Conservation (phyloP, 2,329 filamentous ascomycete genomes). For the Aureobasidium melanogenum region DNA sequence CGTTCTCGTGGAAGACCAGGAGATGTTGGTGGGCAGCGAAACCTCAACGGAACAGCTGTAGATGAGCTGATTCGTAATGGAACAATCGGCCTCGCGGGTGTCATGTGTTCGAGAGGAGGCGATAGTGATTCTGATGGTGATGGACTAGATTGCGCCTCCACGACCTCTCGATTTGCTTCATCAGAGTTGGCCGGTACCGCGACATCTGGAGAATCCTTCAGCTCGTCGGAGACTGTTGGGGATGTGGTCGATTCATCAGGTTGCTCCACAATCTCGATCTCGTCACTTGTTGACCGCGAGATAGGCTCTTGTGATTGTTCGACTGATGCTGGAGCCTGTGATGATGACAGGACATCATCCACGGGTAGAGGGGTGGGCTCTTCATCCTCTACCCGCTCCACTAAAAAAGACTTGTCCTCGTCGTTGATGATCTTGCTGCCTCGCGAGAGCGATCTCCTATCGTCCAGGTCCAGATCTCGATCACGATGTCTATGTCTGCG, state of each 20-base stretch:
- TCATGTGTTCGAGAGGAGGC: neutral
- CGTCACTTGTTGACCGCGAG: neutral
- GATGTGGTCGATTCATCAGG: neutral
- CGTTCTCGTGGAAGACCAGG: conserved; percentile 20
- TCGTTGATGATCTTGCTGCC: conserved; percentile 11
- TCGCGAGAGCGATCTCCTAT: neutral
- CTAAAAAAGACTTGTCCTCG: conserved; percentile 53
- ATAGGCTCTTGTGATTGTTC: neutral
- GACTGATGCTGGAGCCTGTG: conserved; percentile 13
- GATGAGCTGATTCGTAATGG: conserved; percentile 20
- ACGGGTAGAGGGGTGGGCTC: conserved; percentile 40
- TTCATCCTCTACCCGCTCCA: conserved; percentile 50
- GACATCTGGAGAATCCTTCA: neutral
- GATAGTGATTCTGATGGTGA: neutral
- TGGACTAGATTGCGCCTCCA: neutral
- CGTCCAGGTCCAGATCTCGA: neutral
- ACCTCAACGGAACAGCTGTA: conserved; percentile 28
- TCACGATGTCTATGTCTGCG: conserved; percentile 9
- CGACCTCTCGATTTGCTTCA: neutral
- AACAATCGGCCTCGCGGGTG: conserved; percentile 15
- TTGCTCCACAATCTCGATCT: neutral
- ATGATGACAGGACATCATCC: conserved; percentile 21
- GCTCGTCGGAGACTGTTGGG: neutral
- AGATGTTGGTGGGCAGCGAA: conserved; percentile 23
- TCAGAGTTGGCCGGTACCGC: neutral